Conservation (phyloP, 2,329 filamentous ascomycete species). For the Exutisphaerella laricina region DNA sequence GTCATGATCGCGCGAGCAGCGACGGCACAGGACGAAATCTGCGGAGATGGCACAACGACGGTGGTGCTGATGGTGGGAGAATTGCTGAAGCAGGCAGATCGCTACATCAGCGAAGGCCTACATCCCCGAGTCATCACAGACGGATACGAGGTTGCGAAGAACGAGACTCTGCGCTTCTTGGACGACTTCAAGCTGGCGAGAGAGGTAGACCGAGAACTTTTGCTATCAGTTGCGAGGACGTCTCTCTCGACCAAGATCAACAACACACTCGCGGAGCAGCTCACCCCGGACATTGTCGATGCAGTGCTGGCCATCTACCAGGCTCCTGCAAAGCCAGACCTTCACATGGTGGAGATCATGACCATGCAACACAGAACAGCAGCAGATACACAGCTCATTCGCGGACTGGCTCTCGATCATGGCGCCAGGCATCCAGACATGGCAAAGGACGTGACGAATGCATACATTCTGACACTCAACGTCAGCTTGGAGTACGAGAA, state of each 20-base stretch:
- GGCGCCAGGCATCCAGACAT: slow-evolving; percentile 96
- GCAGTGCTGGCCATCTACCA: slow-evolving; percentile 92
- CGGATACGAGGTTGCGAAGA: slow-evolving; percentile 95
- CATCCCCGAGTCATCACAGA: slow-evolving; percentile 96
- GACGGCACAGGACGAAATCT: slow-evolving; percentile 97
- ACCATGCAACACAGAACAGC: slow-evolving; percentile 99
- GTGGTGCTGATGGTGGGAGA: slow-evolving; percentile 94
- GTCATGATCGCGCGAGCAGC: slow-evolving; percentile 77
- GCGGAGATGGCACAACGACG: slow-evolving; percentile 94
- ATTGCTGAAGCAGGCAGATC: slow-evolving; percentile 93
- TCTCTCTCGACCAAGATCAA: slow-evolving; percentile 96
- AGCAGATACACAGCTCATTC: slow-evolving; percentile 92
- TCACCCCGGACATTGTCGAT: slow-evolving; percentile 94
- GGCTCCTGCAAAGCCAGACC: slow-evolving; percentile 81
- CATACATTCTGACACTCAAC: slow-evolving; percentile 89
- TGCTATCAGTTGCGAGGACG: slow-evolving; percentile 87
- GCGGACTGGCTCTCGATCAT: slow-evolving; percentile 87
- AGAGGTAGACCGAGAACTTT: slow-evolving; percentile 86
- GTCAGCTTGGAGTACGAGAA: slow-evolving; percentile 98
- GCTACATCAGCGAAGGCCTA: slow-evolving; percentile 93
- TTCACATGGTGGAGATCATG: slow-evolving; percentile 99
- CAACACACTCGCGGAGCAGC: slow-evolving; percentile 75
- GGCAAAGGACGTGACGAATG: slow-evolving; percentile 94
- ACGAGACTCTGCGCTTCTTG: slow-evolving; percentile 87
- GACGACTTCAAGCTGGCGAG: slow-evolving; percentile 86